phyloP scores from a whole-genome alignment of 1,284 basidiomycete species.

The Hemileia vastatrix region DNA sequence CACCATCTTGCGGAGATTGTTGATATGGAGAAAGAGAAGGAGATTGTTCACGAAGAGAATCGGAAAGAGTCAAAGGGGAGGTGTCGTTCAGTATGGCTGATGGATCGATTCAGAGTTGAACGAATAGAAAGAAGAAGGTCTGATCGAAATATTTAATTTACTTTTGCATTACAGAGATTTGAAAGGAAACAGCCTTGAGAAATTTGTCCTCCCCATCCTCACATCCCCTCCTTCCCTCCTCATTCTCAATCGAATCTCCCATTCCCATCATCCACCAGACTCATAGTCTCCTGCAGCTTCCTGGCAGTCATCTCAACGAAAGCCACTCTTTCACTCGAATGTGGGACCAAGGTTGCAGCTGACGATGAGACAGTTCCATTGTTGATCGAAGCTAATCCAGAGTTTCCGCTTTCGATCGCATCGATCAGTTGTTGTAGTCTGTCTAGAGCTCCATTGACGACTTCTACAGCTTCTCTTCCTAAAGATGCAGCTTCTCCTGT shows the following conservation, averaged over 20 bases:
- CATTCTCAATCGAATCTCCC: slow-evolving; percentile 8
- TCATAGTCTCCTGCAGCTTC: slow-evolving; percentile 7
- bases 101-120: no score
- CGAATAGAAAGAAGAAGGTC: no score
- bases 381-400: neutral
- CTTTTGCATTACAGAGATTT: no score
- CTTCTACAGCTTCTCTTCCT: neutral
- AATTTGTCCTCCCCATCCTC: no score
- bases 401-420: neutral
- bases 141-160: no score
- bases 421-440: neutral
- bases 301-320: slow-evolving; percentile 23
- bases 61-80: no score
- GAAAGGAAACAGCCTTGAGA: no score
- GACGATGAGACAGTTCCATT: slow-evolving; percentile 10
- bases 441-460: neutral
- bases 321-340: slow-evolving; percentile 24
- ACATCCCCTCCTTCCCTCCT: slow-evolving; percentile 1
- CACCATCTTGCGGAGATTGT: no score
- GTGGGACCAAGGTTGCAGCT: slow-evolving; percentile 27
- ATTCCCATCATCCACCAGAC: slow-evolving; percentile 4
- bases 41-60: no score
- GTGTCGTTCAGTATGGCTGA: no score
- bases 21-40: no score
- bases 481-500: neutral